Evolutionary conservation across 768 basidiomycete species (phyloP).

Genomic region (Leccinum longicurvipes): DNA sequence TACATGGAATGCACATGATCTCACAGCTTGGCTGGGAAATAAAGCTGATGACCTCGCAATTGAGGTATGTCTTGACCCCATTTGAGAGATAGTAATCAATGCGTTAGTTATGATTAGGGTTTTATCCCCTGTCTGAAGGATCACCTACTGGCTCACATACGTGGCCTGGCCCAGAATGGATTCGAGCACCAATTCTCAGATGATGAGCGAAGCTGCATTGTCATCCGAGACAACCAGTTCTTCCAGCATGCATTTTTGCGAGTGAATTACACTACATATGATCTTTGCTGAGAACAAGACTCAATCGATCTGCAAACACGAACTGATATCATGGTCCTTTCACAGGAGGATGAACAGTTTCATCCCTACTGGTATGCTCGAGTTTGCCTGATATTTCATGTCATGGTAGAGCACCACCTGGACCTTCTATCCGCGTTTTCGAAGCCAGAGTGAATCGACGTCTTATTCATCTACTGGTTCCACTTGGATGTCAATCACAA

Average conservation of each 20-base stretch:
- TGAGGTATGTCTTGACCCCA: neutral
- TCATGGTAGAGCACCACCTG: neutral
- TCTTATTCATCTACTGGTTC: neutral
- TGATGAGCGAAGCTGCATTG: conserved; percentile 20
- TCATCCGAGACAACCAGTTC: conserved; percentile 16
- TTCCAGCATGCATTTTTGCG: conserved; percentile 17
- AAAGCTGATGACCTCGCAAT: neutral
- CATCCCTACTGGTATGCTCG: conserved; percentile 40
- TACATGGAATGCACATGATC: neutral
- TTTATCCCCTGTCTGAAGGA: neutral
- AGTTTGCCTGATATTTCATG: conserved; percentile 16
- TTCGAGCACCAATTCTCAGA: conserved; percentile 25
- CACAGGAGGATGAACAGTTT: conserved; percentile 14
- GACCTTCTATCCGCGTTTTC: neutral
- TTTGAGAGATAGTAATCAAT: neutral
- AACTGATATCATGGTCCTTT: conserved; percentile 1
- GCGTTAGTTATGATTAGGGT: neutral
- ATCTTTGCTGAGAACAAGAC: conserved; percentile 32
- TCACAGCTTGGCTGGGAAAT: neutral
- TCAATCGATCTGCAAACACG: neutral
- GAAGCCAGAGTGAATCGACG: neutral
- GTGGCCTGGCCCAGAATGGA: conserved; percentile 4
- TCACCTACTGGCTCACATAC: neutral
- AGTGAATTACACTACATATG: conserved; percentile 30
- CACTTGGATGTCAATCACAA: neutral